Evolutionary conservation across 495 filamentous ascomycete species (phyloP), one percentile per base, ranked within the genome.

Genomic region (Xylaria grammica): DNA sequence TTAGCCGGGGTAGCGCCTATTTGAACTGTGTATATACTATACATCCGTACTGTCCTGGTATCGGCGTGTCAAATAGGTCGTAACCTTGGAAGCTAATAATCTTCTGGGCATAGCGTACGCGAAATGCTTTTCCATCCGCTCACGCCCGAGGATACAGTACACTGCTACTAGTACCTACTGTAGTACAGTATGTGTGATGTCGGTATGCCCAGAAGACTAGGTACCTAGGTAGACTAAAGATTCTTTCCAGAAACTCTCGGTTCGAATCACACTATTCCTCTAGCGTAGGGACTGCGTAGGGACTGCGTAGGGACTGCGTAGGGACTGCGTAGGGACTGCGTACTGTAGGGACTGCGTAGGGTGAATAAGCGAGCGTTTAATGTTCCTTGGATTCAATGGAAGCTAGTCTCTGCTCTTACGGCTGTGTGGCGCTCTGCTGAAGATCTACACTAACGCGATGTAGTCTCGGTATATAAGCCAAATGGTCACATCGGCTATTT

Each of bases 311-410:
- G n/a, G n/a, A n/a, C n/a, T n/a, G n/a, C n/a, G n/a, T n/a, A n/a
- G n/a, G n/a, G n/a, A n/a, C 34, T 6, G 5, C 5, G 34, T 36
- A 36, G 34, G 11, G 5, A 36, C 34, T 36, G 11, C 34, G 11
- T 36, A 36, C 6, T 36, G 11, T 36, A 36, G 11, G 11, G 34
- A 36, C 32, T 5, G 32, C 11, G 32, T 5, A 36, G 32, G 11
- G 32, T 36, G 32, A 36, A 36, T 42, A 55, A 42, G 52, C 52
- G 34, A 55, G 34, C 22, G 52, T 44, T 56, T 57, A 45, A 11
- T 45, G 30, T 58, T 45, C 24, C 45, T 38, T 9, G 26, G 2
- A n/a, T 34, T 29, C 15, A 13, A 44, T 19, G 4, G 38, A 30
- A 20, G 54, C 34, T 58, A 58, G 54, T 7, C 6, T 20, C 0